Evolutionary conservation across 192 early-diverging fungal genomes (phyloP).

Genomic region (Umbelopsis ramanniana): DNA sequence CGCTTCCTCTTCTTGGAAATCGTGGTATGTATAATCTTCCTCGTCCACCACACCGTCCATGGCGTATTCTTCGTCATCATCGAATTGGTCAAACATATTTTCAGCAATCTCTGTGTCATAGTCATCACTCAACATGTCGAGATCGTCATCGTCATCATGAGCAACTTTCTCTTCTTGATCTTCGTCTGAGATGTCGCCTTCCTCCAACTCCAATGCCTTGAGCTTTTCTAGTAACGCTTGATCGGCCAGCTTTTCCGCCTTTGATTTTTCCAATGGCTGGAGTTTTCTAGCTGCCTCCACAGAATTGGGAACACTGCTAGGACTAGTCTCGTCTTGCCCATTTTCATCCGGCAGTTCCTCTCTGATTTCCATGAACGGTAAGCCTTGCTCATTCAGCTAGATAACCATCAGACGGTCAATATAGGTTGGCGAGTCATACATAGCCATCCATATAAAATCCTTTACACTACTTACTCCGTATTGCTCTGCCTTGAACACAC

Average conservation of each 20-base stretch:
- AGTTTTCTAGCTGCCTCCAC: constrained; percentile 4
- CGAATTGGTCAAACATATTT: constrained; percentile 41
- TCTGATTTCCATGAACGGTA: constrained; percentile 76
- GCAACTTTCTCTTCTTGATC: constrained; percentile 35
- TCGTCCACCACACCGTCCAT: constrained; percentile 35
- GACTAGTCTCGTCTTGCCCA: constrained; percentile 28
- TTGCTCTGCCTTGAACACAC: constrained; percentile 23
- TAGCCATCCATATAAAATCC: no score
- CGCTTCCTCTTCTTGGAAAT: neutral
- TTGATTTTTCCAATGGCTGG: constrained; percentile 22
- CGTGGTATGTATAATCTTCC: constrained; percentile 36
- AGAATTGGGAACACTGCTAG: neutral
- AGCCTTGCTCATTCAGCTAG: constrained; percentile 77
- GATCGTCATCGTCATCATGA: constrained; percentile 47
- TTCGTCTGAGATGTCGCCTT: constrained; percentile 51
- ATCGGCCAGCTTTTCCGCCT: constrained; percentile 40
- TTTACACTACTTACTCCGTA: constrained; percentile 17
- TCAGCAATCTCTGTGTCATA: constrained; percentile 46
- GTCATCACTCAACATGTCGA: constrained; percentile 50
- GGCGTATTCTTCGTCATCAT: constrained; percentile 49
- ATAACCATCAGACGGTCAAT: neutral
- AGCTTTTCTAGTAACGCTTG: constrained; percentile 59
- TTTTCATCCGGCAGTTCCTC: constrained; percentile 61
- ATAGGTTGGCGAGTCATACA: neutral
- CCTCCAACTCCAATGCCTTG: constrained; percentile 70